These are phyloP conservation scores for Bipolaris oryzae DNA, from an alignment of 2,329 filamentous ascomycete genomes.

Conservation along the genomic window DNA sequence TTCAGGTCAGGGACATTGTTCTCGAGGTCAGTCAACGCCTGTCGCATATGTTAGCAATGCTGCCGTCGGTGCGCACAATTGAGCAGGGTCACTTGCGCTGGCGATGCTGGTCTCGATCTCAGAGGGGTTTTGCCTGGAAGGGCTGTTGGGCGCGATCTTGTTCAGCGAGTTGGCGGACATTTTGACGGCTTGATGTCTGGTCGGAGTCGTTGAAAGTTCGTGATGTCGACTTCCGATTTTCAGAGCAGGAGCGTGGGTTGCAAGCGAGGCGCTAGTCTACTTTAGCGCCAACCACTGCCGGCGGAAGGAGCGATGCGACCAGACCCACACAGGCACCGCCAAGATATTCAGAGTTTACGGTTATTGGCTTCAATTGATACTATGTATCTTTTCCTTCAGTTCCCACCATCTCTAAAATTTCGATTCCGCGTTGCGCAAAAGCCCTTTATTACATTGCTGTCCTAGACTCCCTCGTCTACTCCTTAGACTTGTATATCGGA, in stretches of 20 bases:
- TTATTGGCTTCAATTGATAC: neutral
- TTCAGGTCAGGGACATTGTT: slow-evolving; percentile 98
- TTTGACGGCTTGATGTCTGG: slow-evolving; percentile 53
- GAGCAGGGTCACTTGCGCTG: slow-evolving; percentile 65
- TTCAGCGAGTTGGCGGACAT: slow-evolving; percentile 73
- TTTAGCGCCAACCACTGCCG: slow-evolving; percentile 7
- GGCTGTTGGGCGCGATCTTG: slow-evolving; percentile 98
- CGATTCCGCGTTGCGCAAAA: too few relatives aligned
- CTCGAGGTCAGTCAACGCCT: slow-evolving; percentile 94
- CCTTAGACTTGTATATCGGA: neutral
- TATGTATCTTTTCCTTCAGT: neutral
- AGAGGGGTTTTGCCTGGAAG: slow-evolving; percentile 91
- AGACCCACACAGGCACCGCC: neutral
- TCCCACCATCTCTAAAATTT: neutral
- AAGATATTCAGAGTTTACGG: neutral
- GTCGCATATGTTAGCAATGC: slow-evolving; percentile 24
- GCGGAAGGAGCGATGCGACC: neutral
- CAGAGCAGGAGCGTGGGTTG: slow-evolving; percentile 3
- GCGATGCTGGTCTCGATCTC: slow-evolving; percentile 98
- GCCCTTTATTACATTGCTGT: too few relatives aligned
- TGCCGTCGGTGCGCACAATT: slow-evolving; percentile 9
- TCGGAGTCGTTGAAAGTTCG: slow-evolving; percentile 32
- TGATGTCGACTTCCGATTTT: slow-evolving; percentile 6
- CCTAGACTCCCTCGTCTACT: neutral
- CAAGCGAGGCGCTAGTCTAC: slow-evolving; percentile 13